A percentile compares a stretch with the other conserved stretches of the same genome.
phyloP scores from a whole-genome alignment of 1,284 basidiomycete species.

The Apiotrichum akiyoshidainum region DNA sequence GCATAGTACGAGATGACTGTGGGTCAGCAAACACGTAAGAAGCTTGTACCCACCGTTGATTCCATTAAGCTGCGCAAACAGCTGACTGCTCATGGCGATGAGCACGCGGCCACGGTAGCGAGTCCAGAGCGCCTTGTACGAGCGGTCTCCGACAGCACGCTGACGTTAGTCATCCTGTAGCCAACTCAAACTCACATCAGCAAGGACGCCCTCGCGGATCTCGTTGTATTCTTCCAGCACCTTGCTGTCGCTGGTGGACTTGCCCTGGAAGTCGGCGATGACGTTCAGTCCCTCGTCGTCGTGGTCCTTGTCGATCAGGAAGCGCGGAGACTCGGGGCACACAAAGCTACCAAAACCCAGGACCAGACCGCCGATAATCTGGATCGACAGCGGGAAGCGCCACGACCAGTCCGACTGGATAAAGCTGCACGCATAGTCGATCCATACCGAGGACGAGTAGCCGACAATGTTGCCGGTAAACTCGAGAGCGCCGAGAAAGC shows the following conservation, averaged over 20 bases:
- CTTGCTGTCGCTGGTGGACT: conserved; percentile 66
- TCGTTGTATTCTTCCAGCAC: conserved; percentile 85
- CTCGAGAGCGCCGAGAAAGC: conserved; percentile 90
- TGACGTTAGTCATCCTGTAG: conserved; percentile 10
- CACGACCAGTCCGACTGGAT: conserved; percentile 76
- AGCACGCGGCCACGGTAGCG: conserved; percentile 84
- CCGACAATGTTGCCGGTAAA: conserved; percentile 93
- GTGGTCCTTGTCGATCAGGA: conserved; percentile 85
- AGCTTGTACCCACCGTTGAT: conserved; percentile 94
- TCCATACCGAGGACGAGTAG: conserved; percentile 96
- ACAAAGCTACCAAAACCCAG: conserved; percentile 78
- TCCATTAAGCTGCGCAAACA: conserved; percentile 93
- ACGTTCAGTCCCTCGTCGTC: conserved; percentile 83
- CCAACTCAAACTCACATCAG: conserved; percentile 60
- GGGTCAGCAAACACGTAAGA: conserved; percentile 49
- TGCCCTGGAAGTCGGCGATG: conserved; percentile 85
- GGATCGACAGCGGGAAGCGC: conserved; percentile 79
- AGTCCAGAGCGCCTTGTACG: conserved; percentile 81
- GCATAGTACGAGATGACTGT: conserved; percentile 7
- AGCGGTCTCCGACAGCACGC: conserved; percentile 72
- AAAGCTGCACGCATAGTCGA: conserved; percentile 90
- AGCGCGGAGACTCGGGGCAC: conserved; percentile 90
- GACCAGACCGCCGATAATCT: conserved; percentile 80
- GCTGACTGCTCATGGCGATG: conserved; percentile 95
- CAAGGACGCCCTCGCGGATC: conserved; percentile 82